Evolutionary conservation across 2,329 filamentous ascomycete genomes (phyloP).

Genomic region (Thielaviopsis ethacetica): DNA sequence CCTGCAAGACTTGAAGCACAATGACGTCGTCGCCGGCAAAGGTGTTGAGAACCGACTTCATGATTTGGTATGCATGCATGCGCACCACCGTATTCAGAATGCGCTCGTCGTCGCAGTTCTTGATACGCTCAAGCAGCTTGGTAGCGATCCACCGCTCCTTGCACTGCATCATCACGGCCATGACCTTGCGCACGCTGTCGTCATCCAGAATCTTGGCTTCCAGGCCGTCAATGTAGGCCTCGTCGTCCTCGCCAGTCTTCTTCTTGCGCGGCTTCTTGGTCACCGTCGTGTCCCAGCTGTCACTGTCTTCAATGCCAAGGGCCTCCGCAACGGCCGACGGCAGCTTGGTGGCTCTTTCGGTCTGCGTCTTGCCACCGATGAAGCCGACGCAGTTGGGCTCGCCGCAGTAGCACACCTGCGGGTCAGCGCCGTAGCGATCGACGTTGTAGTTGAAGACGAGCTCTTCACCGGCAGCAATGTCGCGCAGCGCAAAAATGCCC

Average conservation of each 20-base stretch:
- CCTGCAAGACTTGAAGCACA: constrained; percentile 73
- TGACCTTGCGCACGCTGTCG: constrained; percentile 77
- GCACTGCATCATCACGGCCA: constrained; percentile 92
- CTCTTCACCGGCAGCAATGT: constrained; percentile 78
- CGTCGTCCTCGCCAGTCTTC: constrained; percentile 78
- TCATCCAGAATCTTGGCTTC: constrained; percentile 66
- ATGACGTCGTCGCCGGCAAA: constrained; percentile 87
- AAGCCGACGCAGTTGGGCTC: constrained; percentile 91
- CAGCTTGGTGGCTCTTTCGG: constrained; percentile 83
- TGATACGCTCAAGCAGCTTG: constrained; percentile 79
- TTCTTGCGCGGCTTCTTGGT: constrained; percentile 86
- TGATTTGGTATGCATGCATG: constrained; percentile 93
- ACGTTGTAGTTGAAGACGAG: constrained; percentile 99
- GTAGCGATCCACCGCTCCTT: constrained; percentile 99
- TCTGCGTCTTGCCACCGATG: constrained; percentile 95
- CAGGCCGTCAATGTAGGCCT: constrained; percentile 86
- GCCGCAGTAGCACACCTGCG: constrained; percentile 90
- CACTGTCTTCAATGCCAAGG: constrained; percentile 81
- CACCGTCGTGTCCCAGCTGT: constrained; percentile 81
- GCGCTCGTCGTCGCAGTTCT: constrained; percentile 69
- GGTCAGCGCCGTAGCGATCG: constrained; percentile 90
- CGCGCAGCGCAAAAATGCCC: constrained; percentile 89
- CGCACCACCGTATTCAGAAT: constrained; percentile 79
- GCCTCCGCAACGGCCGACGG: constrained; percentile 83
- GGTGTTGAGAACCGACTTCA: constrained; percentile 70